phyloP scores from a whole-genome alignment of 805 yeast genomes.

The Saccharomyces kudriavzevii region DNA sequence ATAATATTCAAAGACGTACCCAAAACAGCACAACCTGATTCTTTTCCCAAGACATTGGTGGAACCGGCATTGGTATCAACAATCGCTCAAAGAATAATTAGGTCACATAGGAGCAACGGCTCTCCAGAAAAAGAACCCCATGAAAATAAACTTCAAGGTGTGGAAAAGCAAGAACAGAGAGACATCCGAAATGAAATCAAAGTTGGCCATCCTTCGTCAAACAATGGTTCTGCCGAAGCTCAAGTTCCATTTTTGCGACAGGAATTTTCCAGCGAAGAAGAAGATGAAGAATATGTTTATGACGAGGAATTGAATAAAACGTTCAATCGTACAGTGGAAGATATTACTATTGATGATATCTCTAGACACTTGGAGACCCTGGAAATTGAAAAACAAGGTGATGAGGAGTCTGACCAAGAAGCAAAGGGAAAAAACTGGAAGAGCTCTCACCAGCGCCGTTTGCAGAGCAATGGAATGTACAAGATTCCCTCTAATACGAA shows the following conservation, averaged over 20 bases:
- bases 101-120: conserved; percentile 12
- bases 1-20: conserved; percentile 15
- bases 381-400: conserved; percentile 21
- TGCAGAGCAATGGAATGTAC: conserved; percentile 15
- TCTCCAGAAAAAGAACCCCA: neutral
- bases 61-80: conserved; percentile 2
- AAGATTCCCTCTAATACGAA: conserved; percentile 27
- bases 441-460: conserved; percentile 3
- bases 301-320: conserved; percentile 32
- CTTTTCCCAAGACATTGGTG: neutral
- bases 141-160: conserved; percentile 1
- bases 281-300: conserved; percentile 31
- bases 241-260: conserved; percentile 24
- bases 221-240: conserved; percentile 9
- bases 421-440: conserved; percentile 1
- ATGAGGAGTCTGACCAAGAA: neutral
- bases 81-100: conserved; percentile 20
- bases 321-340: conserved; percentile 32
- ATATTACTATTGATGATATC: conserved; percentile 32
- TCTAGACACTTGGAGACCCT: conserved; percentile 32
- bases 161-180: conserved; percentile 1
- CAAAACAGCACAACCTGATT: neutral
- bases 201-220: neutral
- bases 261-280: conserved; percentile 27
- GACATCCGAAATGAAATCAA: neutral